Evolutionary conservation across 2,329 filamentous ascomycete genomes (phyloP).

Genomic region (Aspergillus pseudoviridinutans): DNA sequence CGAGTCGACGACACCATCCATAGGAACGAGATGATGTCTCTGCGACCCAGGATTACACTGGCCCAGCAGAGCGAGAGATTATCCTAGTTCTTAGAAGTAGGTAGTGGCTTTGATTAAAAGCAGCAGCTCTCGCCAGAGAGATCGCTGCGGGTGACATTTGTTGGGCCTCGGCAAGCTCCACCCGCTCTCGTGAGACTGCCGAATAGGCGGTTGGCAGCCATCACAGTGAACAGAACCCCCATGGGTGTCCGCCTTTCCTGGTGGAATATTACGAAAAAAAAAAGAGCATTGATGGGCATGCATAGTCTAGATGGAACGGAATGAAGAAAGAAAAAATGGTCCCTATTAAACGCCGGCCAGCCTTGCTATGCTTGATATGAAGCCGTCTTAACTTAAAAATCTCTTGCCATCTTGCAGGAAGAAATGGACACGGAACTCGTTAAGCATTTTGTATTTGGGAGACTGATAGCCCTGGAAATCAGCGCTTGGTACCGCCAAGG

Average conservation of each 20-base stretch:
- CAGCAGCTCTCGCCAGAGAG: not conserved
- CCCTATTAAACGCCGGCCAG: constrained; percentile 20
- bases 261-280: not conserved
- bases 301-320: not conserved
- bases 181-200: not conserved
- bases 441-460: not conserved
- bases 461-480: not conserved
- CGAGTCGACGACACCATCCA: not conserved
- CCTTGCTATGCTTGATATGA: constrained; percentile 23
- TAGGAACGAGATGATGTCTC: not conserved
- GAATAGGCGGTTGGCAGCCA: not conserved
- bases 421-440: not conserved
- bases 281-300: not conserved
- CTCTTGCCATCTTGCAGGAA: constrained; percentile 7
- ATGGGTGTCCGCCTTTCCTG: not conserved
- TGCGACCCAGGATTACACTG: not conserved
- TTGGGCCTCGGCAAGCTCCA: not conserved
- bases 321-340: constrained; percentile 3
- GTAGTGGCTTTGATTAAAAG: not conserved
- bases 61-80: not conserved
- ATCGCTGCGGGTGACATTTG: not conserved
- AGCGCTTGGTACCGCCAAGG: constrained; percentile 9
- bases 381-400: not conserved
- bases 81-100: not conserved
- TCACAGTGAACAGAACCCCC: not conserved